Evolutionary conservation across 179 eudicot species (phyloP), one percentile per base, ranked within the genome.

Genomic region (Beta lomatogona): DNA sequence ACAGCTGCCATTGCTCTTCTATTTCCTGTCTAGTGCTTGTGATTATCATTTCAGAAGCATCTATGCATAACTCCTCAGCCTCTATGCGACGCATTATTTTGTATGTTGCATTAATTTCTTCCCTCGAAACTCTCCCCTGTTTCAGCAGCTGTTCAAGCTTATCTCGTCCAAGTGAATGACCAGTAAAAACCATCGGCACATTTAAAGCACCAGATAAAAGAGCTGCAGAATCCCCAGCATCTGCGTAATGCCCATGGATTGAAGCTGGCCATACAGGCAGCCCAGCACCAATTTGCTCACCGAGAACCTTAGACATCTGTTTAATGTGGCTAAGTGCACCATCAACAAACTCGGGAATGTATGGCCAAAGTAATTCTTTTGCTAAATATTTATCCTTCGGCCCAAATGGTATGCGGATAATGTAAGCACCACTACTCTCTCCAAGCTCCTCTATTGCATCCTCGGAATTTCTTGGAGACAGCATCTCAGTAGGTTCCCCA

Each of bases 211-310:
- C 98, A 14, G 99, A 94, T 76, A 96, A 83, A 68, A 87, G 92
- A 68, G 97, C 99, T 31, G 99, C 97, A 67, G 88, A 92, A 79
- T 94, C 97, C 45, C 96, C 98, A 45, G 99, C 99, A 86, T 96
- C 99, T 0, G 99, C 99, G 83, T 96, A 94, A 73, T 97, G 99
- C 60, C 99, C 99, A 82, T 97, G 99, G 81, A 97, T 93, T 28
- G 92, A 92, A 83, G 91, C 85, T 28, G 99, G 99, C 99, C 99
- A 97, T 55, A 97, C 90, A 8, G 98, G 98, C 46, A 85, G 84
- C 14, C 97, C 97, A 54, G 89, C 84, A 44, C 98, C 98, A 79
- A 92, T 86, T 78, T 92, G 97, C 86, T 94, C 98, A 61, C 99
- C 97, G 11, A 96, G 95, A 82, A 90, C 93, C 85, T 92, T 94